phyloP scores from a whole-genome alignment of 805 yeast species.

The Kuraishia cidri region DNA sequence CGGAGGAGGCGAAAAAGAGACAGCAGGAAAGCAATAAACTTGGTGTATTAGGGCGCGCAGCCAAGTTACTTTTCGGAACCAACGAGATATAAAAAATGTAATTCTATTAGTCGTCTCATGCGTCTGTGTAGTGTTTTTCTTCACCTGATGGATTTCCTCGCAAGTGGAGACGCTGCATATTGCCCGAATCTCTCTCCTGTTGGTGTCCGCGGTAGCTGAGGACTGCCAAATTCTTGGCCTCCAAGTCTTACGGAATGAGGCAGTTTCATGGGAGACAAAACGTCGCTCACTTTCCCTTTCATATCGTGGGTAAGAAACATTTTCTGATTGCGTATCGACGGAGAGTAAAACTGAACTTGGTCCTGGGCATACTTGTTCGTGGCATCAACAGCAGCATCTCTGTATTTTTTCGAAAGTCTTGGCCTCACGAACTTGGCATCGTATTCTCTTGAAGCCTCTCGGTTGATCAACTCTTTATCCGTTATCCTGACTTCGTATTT shows the following conservation, averaged over 20 bases:
- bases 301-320: slow-evolving; percentile 44
- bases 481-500: slow-evolving; percentile 37
- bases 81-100: slow-evolving; percentile 3
- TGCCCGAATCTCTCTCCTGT: too few relatives aligned
- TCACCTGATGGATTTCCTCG: too few relatives aligned
- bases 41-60: slow-evolving; percentile 2
- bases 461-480: slow-evolving; percentile 52
- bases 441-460: slow-evolving; percentile 56
- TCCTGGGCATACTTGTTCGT: slow-evolving; percentile 18
- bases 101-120: too few relatives aligned
- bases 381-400: slow-evolving; percentile 58
- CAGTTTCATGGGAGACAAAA: slow-evolving; percentile 4
- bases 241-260: too few relatives aligned
- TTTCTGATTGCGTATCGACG: slow-evolving; percentile 17
- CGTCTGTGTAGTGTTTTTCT: too few relatives aligned
- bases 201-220: too few relatives aligned
- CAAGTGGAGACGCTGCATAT: too few relatives aligned
- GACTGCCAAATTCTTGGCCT: too few relatives aligned
- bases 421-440: slow-evolving; percentile 57
- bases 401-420: slow-evolving; percentile 34
- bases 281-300: slow-evolving; percentile 5
- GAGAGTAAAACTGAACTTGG: slow-evolving; percentile 17
- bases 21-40: slow-evolving; percentile 4
- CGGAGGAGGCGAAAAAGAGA: slow-evolving; percentile 6
- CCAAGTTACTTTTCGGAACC: slow-evolving; percentile 2